Evolutionary conservation across 345 rosid genomes (phyloP).

Genomic region (Trapa incisa): DNA sequence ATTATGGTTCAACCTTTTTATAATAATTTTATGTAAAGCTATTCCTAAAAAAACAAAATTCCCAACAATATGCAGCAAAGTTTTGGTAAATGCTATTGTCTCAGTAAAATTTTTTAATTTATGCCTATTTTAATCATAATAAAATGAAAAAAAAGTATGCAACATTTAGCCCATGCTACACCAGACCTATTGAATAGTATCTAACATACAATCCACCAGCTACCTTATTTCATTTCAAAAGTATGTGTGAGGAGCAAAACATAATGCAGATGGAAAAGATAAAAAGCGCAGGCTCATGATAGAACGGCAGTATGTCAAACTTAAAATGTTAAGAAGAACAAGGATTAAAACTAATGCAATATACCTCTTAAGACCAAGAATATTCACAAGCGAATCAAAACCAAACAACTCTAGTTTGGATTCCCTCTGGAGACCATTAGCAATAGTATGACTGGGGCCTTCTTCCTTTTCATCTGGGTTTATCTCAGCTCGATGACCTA

Average conservation of each 20-base stretch:
- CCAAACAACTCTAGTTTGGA: slow-evolving; percentile 92
- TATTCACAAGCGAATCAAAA: slow-evolving; percentile 94
- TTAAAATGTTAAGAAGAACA: neutral
- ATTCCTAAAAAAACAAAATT: too few relatives aligned
- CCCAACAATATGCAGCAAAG: too few relatives aligned
- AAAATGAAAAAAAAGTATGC: neutral
- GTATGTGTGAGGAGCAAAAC: neutral
- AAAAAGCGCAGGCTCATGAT: neutral
- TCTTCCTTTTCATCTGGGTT: slow-evolving; percentile 19
- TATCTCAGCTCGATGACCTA: slow-evolving; percentile 22
- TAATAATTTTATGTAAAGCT: neutral
- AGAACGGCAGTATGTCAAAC: neutral
- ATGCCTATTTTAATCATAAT: neutral
- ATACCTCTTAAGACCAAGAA: slow-evolving; percentile 96
- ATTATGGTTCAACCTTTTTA: neutral
- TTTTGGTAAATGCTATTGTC: too few relatives aligned
- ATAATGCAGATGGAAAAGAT: neutral
- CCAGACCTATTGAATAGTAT: neutral
- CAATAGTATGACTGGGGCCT: slow-evolving; percentile 30
- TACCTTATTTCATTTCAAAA: neutral
- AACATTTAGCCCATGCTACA: neutral
- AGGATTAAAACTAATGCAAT: neutral
- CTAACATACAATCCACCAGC: neutral
- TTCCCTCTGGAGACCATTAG: slow-evolving; percentile 51
- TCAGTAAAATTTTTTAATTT: too few relatives aligned